Evolutionary conservation across 2,329 filamentous ascomycete species (phyloP).

Genomic region (Fusarium sp.): DNA sequence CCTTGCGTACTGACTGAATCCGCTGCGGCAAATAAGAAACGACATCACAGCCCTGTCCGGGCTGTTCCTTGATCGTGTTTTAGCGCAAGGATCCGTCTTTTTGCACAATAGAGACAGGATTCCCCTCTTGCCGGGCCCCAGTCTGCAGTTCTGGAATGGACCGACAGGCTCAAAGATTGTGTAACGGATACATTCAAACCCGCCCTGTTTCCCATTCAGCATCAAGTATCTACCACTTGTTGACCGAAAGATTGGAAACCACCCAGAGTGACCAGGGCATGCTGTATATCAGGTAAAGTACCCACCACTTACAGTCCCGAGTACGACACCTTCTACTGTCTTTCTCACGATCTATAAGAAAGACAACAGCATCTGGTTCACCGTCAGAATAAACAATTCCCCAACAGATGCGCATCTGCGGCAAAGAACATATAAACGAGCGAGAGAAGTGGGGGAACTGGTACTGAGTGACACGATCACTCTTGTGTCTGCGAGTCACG

Average conservation of each 20-base stretch:
- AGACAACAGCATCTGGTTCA: neutral
- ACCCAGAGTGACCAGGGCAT: neutral
- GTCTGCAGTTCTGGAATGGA: neutral
- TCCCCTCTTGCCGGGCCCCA: conserved; percentile 14
- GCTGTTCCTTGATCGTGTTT: conserved; percentile 20
- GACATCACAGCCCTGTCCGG: neutral
- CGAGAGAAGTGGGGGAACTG: neutral
- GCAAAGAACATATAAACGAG: neutral
- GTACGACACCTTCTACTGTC: conserved; percentile 2
- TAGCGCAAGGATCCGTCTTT: conserved; percentile 22
- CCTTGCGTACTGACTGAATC: neutral
- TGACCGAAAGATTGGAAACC: neutral
- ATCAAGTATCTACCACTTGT: conserved; percentile 1
- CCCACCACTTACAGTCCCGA: conserved; percentile 1
- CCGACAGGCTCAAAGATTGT: neutral
- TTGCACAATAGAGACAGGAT: conserved; percentile 11
- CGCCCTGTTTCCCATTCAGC: neutral
- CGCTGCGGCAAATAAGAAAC: neutral
- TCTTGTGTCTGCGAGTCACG: conserved; percentile 18
- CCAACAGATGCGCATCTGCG: neutral
- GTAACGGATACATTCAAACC: neutral
- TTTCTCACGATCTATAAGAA: neutral
- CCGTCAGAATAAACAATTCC: neutral
- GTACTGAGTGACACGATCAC: conserved; percentile 24
- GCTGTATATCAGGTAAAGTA: neutral